phyloP scores from a whole-genome alignment of 2,329 filamentous ascomycete species.

The Hypoxylon sp. region DNA sequence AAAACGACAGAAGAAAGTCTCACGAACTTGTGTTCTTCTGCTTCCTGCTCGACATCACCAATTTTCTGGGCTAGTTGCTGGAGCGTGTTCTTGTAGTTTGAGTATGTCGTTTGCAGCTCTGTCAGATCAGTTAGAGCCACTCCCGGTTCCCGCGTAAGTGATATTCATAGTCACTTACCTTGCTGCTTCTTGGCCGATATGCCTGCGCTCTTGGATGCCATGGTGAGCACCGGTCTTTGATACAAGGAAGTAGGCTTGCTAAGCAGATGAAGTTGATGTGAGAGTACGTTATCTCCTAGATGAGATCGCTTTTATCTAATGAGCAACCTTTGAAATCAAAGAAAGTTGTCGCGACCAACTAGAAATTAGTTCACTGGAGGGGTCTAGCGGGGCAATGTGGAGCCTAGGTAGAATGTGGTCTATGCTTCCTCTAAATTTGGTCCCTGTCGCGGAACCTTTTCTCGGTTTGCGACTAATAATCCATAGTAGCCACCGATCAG shows the following conservation, averaged over 20 bases:
- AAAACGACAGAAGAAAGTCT: slow-evolving; percentile 32
- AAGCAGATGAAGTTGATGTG: slow-evolving; percentile 21
- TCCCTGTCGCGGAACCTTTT: slow-evolving; percentile 29
- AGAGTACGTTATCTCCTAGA: slow-evolving; percentile 12
- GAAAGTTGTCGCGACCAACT: slow-evolving; percentile 35
- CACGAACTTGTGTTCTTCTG: slow-evolving; percentile 96
- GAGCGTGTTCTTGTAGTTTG: slow-evolving; percentile 82
- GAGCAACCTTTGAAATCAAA: slow-evolving; percentile 30
- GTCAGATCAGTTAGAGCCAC: slow-evolving; percentile 41
- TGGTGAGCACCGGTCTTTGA: slow-evolving; percentile 48
- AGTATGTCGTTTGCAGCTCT: slow-evolving; percentile 87
- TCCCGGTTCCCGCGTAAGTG: slow-evolving; percentile 9
- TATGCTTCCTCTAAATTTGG: slow-evolving; percentile 44
- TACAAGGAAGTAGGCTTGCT: neutral
- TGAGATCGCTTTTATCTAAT: slow-evolving; percentile 29
- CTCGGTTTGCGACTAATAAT: slow-evolving; percentile 28
- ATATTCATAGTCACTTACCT: slow-evolving; percentile 63
- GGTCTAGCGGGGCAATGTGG: slow-evolving; percentile 43
- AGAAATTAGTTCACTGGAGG: slow-evolving; percentile 46
- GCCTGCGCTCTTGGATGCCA: slow-evolving; percentile 64
- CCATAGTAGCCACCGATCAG: slow-evolving; percentile 13
- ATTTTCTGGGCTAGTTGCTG: slow-evolving; percentile 97
- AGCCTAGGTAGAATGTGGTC: slow-evolving; percentile 47
- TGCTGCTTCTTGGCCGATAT: slow-evolving; percentile 80
- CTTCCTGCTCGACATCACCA: slow-evolving; percentile 96